Evolutionary conservation across 345 rosid species (phyloP).

Genomic region (Salix viminalis): DNA sequence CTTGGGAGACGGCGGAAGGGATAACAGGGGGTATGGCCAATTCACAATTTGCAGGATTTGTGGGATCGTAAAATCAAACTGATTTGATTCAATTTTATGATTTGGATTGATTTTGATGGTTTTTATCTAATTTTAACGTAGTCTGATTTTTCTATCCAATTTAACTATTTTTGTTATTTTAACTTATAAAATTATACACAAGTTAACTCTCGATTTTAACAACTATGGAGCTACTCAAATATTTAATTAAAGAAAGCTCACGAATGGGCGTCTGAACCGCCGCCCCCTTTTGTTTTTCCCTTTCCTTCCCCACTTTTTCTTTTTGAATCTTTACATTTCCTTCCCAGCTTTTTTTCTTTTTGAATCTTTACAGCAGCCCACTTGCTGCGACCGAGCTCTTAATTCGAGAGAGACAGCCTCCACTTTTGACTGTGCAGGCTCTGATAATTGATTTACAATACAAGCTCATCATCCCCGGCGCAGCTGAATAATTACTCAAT

Average conservation of each 20-base stretch:
- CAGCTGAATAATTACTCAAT: not conserved
- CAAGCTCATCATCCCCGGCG: not conserved
- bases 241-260: too few species aligned
- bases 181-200: too few species aligned
- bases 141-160: rapidly evolving
- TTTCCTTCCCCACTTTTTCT: not conserved
- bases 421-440: not conserved
- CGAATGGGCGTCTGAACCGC: not conserved
- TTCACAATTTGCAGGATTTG: too few species aligned
- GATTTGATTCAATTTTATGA: rapidly evolving
- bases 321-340: too few species aligned
- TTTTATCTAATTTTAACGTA: too few species aligned
- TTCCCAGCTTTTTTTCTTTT: not conserved
- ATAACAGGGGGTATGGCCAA: too few species aligned
- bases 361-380: not conserved
- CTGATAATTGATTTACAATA: not conserved
- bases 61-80: too few species aligned
- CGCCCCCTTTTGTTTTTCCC: not conserved
- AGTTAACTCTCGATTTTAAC: too few species aligned
- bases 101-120: too few species aligned
- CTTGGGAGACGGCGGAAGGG: too few species aligned
- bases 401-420: not conserved
- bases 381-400: not conserved
- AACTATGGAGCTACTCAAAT: too few species aligned
- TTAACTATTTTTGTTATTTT: too few species aligned